Evolutionary conservation across 768 basidiomycete species (phyloP), one percentile per base, ranked within the genome.

Genomic region (Tricholoma matsutake): DNA sequence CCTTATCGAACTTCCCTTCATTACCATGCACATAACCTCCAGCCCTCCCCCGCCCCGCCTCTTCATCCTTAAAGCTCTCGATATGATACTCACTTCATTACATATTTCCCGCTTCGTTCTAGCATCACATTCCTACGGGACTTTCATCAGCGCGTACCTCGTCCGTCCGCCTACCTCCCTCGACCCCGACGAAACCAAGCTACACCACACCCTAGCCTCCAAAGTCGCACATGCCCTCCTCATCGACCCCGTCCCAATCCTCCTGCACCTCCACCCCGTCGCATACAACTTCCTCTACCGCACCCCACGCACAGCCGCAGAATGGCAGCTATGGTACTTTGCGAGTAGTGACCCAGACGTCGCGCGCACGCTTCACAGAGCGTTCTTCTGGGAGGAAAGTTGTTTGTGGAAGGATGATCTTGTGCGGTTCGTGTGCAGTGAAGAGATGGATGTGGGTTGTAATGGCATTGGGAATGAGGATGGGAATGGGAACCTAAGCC

Each of bases 311-410:
- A 65, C n/a, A 1, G 70, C 72, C 54, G 67, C 58, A 66, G 83
- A 89, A 64, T 87, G 85, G 85, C 77, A 86, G 71, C 64, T 89
- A 55, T 88, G 86, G 84, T 89, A 85, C 65, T 88, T 89, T 64
- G 79, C 86, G 20, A 83, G 81, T 58, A 80, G 82, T 10, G 88
- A 89, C 63, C 73, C 85, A 9, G 87, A 88, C 65, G 78, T 87
- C 51, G 80, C 86, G 54, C 78, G 83, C 2, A 79, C 83, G 41
- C 76, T 89, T 14, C 75, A 78, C 13, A 76, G 88, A 2, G 78
- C 84, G 57, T 88, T 89, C 67, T 88, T 87, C 66, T 89, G 88
- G 88, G 68, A 77, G 31, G 83, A 89, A 68, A 84, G 81, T 35
- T 74, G 84, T 13, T 62, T 88, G 28, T 89, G 85, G 81, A 79